phyloP scores from a whole-genome alignment of 2,329 filamentous ascomycete species.

The Sporothrix dimorphospora region DNA sequence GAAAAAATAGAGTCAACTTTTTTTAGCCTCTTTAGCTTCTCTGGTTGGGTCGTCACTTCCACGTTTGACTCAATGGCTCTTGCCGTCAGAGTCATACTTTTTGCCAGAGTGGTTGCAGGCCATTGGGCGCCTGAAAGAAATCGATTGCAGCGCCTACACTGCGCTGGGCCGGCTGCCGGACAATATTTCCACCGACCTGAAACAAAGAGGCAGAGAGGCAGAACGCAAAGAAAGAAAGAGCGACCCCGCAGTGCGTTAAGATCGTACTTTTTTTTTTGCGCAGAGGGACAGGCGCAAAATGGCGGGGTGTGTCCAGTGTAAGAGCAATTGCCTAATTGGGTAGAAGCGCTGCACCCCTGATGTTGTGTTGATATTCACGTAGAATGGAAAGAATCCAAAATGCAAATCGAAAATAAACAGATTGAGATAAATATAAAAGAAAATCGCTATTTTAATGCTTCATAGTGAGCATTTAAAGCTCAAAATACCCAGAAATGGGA shows the following conservation, averaged over 20 bases:
- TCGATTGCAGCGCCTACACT: not conserved
- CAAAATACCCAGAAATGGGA: not conserved
- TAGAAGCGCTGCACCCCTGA: not conserved
- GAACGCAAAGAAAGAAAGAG: not conserved
- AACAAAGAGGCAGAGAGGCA: not conserved
- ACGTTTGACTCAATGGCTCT: conserved; percentile 13
- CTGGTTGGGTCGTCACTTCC: conserved; percentile 3
- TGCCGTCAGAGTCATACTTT: not conserved
- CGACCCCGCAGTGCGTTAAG: conserved; percentile 22
- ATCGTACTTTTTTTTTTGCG: not conserved
- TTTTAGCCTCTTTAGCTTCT: conserved; percentile 7
- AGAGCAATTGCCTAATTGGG: conserved; percentile 26
- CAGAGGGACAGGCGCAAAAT: too few species aligned
- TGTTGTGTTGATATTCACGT: not conserved
- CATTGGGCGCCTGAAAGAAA: not conserved
- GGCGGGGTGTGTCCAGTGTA: conserved; percentile 15
- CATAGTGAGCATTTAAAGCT: not conserved
- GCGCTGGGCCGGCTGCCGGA: conserved; percentile 20
- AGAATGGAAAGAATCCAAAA: not conserved
- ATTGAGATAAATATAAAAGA: not conserved
- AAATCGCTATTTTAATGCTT: not conserved
- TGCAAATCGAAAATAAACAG: not conserved
- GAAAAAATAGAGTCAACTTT: conserved; percentile 22
- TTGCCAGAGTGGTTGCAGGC: not conserved
- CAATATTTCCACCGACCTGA: conserved; percentile 26